phyloP scores from a whole-genome alignment of 495 filamentous ascomycete genomes.

The Trypethelium eluteriae region DNA sequence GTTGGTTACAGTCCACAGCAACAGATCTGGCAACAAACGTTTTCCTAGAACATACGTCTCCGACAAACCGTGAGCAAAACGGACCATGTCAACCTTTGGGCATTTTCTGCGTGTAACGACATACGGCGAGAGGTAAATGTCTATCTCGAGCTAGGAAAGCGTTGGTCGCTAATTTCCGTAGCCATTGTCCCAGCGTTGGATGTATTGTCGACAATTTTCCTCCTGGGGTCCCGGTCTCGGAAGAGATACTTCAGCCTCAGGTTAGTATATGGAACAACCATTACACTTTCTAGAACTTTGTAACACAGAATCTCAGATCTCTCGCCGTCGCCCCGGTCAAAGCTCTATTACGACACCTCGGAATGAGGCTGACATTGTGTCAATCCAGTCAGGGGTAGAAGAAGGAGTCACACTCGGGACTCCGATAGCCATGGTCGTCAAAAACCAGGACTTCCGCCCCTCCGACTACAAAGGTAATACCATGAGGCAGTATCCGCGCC shows the following conservation, averaged over 20 bases:
- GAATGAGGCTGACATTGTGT: slow-evolving; percentile 83
- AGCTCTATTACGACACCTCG: slow-evolving; percentile 84
- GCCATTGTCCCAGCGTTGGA: slow-evolving; percentile 35
- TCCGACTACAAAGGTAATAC: slow-evolving; percentile 88
- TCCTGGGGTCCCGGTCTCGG: slow-evolving; percentile 79
- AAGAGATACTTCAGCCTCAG: slow-evolving; percentile 89
- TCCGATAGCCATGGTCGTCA: slow-evolving; percentile 79
- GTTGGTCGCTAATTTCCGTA: slow-evolving; percentile 28
- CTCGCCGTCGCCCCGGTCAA: slow-evolving; percentile 62
- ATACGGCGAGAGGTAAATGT: slow-evolving; percentile 18
- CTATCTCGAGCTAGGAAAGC: slow-evolving; percentile 18
- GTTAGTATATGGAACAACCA: slow-evolving; percentile 62
- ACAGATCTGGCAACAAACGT: too few species aligned
- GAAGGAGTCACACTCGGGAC: slow-evolving; percentile 88
- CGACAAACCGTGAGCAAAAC: neutral
- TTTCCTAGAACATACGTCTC: neutral
- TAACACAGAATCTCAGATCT: too few species aligned
- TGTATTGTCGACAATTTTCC: slow-evolving; percentile 56
- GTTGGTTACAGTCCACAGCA: too few species aligned
- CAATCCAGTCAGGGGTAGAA: slow-evolving; percentile 92
- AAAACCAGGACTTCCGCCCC: slow-evolving; percentile 88
- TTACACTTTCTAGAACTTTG: too few species aligned
- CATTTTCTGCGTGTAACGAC: slow-evolving; percentile 50
- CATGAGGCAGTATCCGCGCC: slow-evolving; percentile 86
- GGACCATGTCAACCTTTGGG: slow-evolving; percentile 82